Conservation (phyloP, 2,329 filamentous ascomycete species). For the Aureobasidium leucospermi region DNA sequence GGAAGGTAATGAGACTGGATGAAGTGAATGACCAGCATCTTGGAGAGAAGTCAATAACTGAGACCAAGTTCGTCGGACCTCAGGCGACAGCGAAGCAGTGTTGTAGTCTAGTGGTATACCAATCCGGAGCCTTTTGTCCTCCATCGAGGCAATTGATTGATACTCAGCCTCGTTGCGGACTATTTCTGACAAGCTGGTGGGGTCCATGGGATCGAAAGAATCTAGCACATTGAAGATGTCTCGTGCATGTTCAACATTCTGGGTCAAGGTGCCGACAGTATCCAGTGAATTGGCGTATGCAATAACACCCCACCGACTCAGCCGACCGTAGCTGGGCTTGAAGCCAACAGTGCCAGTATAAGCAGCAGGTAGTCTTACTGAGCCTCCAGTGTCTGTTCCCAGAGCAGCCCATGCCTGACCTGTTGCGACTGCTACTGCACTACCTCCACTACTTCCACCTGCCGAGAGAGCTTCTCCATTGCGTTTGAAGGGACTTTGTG, state of each 20-base stretch:
- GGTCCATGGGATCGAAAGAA: slow-evolving; percentile 61
- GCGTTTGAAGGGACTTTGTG: slow-evolving; percentile 44
- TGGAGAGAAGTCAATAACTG: slow-evolving; percentile 53
- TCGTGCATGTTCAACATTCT: slow-evolving; percentile 41
- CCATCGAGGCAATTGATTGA: slow-evolving; percentile 29
- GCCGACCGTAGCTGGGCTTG: slow-evolving; percentile 83
- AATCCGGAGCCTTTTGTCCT: slow-evolving; percentile 36
- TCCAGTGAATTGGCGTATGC: slow-evolving; percentile 91
- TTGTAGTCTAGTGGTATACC: slow-evolving; percentile 74
- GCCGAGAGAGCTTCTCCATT: slow-evolving; percentile 48
- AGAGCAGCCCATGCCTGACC: slow-evolving; percentile 62
- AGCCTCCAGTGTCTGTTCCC: slow-evolving; percentile 90
- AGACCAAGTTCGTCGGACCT: slow-evolving; percentile 64
- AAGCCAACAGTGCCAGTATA: slow-evolving; percentile 79
- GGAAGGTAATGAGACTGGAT: slow-evolving; percentile 71
- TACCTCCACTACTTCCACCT: slow-evolving; percentile 89
- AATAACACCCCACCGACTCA: slow-evolving; percentile 80
- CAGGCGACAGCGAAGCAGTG: slow-evolving; percentile 66
- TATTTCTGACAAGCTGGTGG: slow-evolving; percentile 57
- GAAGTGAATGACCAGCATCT: slow-evolving; percentile 59
- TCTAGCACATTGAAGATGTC: slow-evolving; percentile 43
- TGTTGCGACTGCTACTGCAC: slow-evolving; percentile 71
- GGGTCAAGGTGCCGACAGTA: slow-evolving; percentile 72
- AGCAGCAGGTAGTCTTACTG: slow-evolving; percentile 77
- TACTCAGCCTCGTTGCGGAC: slow-evolving; percentile 46